phyloP scores from a whole-genome alignment of 225 moss, liverwort and hornwort genomes.

The Pseudisothecium myosuroides region DNA sequence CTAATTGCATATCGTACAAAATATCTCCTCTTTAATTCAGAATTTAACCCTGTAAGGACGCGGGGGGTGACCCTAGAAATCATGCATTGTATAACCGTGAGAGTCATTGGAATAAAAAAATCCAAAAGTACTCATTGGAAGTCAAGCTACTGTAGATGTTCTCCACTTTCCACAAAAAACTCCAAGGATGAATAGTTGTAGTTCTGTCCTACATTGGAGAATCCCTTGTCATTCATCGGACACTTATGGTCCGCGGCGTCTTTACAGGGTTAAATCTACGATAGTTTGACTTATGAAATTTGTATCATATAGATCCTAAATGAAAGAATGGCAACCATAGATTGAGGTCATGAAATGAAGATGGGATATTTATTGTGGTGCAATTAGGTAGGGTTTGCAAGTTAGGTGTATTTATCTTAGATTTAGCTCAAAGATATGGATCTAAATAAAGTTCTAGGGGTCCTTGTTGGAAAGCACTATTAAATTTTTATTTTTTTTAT shows the following conservation, averaged over 20 bases:
- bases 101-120: too few species aligned
- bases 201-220: too few species aligned
- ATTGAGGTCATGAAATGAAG: background rate
- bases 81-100: too few species aligned
- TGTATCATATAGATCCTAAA: background rate
- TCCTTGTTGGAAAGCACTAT: background rate
- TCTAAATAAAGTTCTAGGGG: background rate
- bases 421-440: fast-evolving
- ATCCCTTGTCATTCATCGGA: too few species aligned
- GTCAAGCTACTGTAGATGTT: too few species aligned
- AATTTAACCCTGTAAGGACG: too few species aligned
- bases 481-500: too few species aligned
- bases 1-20: background rate
- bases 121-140: too few species aligned
- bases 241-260: too few species aligned
- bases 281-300: background rate
- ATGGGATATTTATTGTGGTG: background rate
- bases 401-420: background rate
- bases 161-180: too few species aligned
- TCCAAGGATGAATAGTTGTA: too few species aligned
- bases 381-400: background rate
- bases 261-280: background rate
- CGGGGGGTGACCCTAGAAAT: too few species aligned
- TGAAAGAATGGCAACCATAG: background rate
- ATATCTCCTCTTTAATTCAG: background rate